A percentile compares a stretch with the other conserved stretches of the same genome.
Evolutionary conservation across 306 rosid species (phyloP).

Genomic region (Cicer judaicum): DNA sequence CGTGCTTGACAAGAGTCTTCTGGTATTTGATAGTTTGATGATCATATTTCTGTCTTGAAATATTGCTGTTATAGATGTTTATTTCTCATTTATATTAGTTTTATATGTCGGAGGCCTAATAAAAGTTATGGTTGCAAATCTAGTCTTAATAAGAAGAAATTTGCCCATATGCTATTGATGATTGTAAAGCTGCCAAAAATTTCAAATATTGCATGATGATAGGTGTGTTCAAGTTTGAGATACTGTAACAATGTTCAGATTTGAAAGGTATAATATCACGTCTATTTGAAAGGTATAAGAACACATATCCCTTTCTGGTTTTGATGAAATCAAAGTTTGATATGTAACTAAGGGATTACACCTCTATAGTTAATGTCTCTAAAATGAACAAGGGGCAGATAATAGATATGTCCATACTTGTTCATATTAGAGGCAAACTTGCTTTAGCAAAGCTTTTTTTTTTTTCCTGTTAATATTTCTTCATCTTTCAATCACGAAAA

Average conservation of each 20-base stretch:
- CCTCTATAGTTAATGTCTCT: background rate
- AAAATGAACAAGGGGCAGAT: no score
- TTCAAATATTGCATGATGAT: slow-evolving; percentile 25
- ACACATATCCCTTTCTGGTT: background rate
- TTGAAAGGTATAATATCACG: background rate
- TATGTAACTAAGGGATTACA: background rate
- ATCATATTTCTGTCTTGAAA: slow-evolving; percentile 22
- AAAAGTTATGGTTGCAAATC: slow-evolving; percentile 10
- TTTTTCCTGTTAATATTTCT: background rate
- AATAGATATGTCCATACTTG: background rate
- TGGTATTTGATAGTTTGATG: slow-evolving; percentile 9
- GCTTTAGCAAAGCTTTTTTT: background rate
- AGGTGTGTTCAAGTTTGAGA: slow-evolving; percentile 23
- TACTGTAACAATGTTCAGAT: slow-evolving; percentile 23
- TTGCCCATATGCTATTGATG: background rate
- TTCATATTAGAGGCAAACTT: background rate
- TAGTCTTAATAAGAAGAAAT: background rate
- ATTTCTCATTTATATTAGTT: background rate
- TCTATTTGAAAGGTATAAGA: background rate
- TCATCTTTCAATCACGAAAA: slow-evolving; percentile 1
- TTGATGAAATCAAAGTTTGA: slow-evolving; percentile 26
- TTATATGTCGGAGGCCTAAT: background rate
- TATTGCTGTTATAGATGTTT: slow-evolving; percentile 6
- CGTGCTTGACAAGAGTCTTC: slow-evolving; percentile 36
- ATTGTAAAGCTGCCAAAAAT: slow-evolving; percentile 7